Evolutionary conservation across 805 yeast species (phyloP).

Genomic region (Wickerhamiella shivajii): DNA sequence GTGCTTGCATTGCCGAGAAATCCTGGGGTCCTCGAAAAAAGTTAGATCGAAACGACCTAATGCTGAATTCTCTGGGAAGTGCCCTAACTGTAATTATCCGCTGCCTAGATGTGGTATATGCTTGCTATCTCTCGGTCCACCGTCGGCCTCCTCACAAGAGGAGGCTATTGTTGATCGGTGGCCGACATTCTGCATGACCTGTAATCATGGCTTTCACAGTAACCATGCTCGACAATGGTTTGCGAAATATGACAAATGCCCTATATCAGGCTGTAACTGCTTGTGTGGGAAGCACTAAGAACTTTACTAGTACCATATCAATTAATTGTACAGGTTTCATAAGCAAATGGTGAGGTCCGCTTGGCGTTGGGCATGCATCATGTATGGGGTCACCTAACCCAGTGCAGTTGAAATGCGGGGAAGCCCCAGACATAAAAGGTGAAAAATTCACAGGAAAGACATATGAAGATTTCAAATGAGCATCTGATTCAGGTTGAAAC

Average conservation of each 20-base stretch:
- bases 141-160: slow-evolving; percentile 15
- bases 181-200: slow-evolving; percentile 82
- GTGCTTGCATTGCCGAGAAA: slow-evolving; percentile 67
- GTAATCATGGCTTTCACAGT: slow-evolving; percentile 91
- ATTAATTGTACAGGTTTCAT: no score
- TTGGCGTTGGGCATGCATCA: no score
- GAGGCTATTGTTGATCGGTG: slow-evolving; percentile 34
- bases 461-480: no score
- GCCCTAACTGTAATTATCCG: slow-evolving; percentile 80
- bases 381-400: no score
- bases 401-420: no score
- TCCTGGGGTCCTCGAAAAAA: slow-evolving; percentile 15
- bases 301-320: no score
- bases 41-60: background rate
- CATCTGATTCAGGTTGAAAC: background rate
- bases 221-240: slow-evolving; percentile 97
- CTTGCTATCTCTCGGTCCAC: slow-evolving; percentile 55
- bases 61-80: slow-evolving; percentile 19
- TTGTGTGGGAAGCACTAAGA: slow-evolving; percentile 33
- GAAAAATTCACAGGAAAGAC: no score
- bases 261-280: slow-evolving; percentile 87
- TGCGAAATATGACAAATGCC: slow-evolving; percentile 70
- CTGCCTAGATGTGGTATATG: slow-evolving; percentile 88
- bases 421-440: no score
- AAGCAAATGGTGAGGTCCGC: no score